These are phyloP conservation scores for Lathyrus oleraceus DNA, from an alignment of 306 rosid genomes.

Conservation along the genomic window DNA sequence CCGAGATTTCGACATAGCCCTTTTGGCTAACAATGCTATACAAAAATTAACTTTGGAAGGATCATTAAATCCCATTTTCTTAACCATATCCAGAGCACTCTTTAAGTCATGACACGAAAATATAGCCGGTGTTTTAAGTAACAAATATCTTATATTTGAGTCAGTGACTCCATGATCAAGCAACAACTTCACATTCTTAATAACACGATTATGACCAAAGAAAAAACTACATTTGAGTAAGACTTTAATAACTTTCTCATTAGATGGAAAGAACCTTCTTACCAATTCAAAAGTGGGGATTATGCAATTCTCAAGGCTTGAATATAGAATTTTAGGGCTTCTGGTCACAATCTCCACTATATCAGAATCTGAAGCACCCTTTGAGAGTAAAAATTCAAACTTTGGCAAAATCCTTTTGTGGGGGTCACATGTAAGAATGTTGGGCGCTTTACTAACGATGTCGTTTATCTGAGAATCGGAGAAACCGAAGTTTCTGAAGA, in stretches of 20 bases:
- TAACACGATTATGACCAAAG: no score
- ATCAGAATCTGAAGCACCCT: background rate
- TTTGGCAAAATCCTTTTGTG: background rate
- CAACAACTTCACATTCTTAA: no score
- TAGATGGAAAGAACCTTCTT: background rate
- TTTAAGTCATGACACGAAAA: no score
- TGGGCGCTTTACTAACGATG: background rate
- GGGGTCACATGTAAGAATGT: background rate
- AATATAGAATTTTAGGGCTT: background rate
- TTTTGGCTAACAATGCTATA: conserved; percentile 36
- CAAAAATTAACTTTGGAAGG: conserved; percentile 24
- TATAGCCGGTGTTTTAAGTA: no score
- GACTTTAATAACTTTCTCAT: background rate
- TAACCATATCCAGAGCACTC: conserved; percentile 16
- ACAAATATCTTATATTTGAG: background rate
- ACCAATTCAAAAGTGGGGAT: background rate
- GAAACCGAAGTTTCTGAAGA: background rate
- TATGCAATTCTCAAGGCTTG: background rate
- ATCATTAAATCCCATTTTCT: conserved; percentile 44
- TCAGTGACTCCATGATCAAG: background rate
- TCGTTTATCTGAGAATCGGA: background rate
- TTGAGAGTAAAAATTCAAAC: background rate
- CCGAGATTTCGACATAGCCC: conserved; percentile 16
- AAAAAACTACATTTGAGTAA: no score
- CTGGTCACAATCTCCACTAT: background rate